Conservation (phyloP, 345 rosid species). For the Gossypium mustelinum region DNA sequence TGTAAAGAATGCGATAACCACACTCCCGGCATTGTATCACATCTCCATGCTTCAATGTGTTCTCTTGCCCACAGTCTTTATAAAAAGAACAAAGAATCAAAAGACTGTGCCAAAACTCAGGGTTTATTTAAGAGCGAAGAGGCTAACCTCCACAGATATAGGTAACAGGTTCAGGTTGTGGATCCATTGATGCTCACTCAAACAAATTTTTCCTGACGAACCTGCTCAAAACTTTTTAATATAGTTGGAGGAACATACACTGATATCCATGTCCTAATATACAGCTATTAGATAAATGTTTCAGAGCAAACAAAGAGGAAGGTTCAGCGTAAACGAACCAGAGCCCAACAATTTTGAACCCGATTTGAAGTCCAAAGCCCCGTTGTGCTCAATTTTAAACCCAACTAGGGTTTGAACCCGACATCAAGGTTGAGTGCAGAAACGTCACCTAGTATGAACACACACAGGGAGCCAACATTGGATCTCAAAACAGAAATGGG, state of each 20-base stretch:
- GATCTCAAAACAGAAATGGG: no score
- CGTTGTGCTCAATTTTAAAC: no score
- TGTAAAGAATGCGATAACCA: constrained; percentile 85
- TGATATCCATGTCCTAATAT: background rate
- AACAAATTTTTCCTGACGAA: background rate
- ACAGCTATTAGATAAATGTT: background rate
- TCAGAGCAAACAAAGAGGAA: background rate
- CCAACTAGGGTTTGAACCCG: no score
- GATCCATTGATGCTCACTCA: constrained; percentile 49
- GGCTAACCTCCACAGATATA: constrained; percentile 74
- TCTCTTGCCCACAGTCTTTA: constrained; percentile 80
- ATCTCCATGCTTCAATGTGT: constrained; percentile 70
- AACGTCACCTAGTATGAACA: no score
- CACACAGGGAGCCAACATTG: no score
- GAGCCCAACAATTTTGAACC: no score
- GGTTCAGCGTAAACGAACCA: background rate
- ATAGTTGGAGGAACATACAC: background rate
- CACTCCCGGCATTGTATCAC: constrained; percentile 94
- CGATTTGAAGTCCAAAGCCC: no score
- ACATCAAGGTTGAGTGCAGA: no score
- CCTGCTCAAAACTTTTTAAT: background rate
- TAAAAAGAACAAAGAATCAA: background rate
- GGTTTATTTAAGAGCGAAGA: background rate
- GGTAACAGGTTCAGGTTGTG: constrained; percentile 76
- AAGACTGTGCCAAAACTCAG: background rate